A percentile compares a stretch with the other conserved stretches of the same genome.
Evolutionary conservation across 2,329 filamentous ascomycete genomes (phyloP).

Genomic region (Aspergillus sp.): DNA sequence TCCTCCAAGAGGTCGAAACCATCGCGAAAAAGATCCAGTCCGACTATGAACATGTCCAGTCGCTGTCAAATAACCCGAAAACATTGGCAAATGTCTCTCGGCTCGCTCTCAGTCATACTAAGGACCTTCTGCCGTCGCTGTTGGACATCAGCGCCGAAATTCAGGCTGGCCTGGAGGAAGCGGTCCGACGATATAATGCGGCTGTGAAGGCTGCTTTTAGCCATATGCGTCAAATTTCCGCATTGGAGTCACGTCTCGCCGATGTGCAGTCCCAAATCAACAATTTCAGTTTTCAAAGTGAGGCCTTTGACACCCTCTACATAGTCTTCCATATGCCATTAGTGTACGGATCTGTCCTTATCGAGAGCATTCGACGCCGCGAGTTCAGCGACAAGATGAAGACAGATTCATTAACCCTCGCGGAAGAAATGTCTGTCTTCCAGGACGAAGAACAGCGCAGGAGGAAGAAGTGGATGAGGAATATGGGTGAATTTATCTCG

Average conservation of each 20-base stretch:
- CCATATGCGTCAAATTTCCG: conserved; percentile 79
- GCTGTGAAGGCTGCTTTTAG: conserved; percentile 64
- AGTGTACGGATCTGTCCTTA: conserved; percentile 83
- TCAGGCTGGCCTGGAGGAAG: conserved; percentile 45
- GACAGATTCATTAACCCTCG: conserved; percentile 78
- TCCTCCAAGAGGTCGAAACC: conserved; percentile 81
- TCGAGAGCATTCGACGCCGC: conserved; percentile 78
- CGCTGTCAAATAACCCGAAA: conserved; percentile 65
- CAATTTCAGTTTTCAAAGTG: conserved; percentile 69
- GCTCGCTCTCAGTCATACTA: conserved; percentile 62
- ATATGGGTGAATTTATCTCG: conserved; percentile 69
- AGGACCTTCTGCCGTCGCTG: conserved; percentile 61
- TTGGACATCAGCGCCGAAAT: conserved; percentile 56
- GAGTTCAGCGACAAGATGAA: conserved; percentile 94
- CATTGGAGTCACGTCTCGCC: conserved; percentile 72
- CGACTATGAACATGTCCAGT: conserved; percentile 75
- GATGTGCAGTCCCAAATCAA: conserved; percentile 70
- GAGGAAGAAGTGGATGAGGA: conserved; percentile 85
- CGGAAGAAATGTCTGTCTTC: conserved; percentile 88
- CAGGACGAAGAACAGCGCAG: conserved; percentile 90
- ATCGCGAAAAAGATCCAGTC: conserved; percentile 82
- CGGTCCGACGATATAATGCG: conserved; percentile 64
- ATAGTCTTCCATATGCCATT: conserved; percentile 80
- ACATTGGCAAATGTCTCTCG: conserved; percentile 61
- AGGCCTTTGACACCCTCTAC: conserved; percentile 76